phyloP scores from a whole-genome alignment of 495 filamentous ascomycete genomes.

The Gamarada debralockiae region DNA sequence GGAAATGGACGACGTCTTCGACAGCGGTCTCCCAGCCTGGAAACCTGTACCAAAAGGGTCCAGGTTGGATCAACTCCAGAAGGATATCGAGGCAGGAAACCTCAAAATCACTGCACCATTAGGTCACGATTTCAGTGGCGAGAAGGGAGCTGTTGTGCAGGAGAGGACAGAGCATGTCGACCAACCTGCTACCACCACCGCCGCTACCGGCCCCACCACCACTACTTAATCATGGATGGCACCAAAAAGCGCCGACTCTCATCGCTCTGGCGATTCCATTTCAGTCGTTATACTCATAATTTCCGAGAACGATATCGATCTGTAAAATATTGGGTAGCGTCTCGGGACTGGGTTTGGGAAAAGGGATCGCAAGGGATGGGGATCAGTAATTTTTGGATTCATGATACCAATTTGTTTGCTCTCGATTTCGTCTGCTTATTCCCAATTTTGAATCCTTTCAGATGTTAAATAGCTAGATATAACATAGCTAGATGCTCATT shows the following conservation, averaged over 20 bases:
- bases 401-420: slow-evolving; percentile 12
- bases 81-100: slow-evolving; percentile 42
- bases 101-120: slow-evolving; percentile 14
- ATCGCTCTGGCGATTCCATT: too few species aligned
- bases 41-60: slow-evolving; percentile 35
- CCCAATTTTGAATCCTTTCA: background rate
- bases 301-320: background rate
- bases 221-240: background rate
- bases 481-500: background rate
- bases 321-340: background rate
- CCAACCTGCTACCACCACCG: background rate
- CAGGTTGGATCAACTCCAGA: slow-evolving; percentile 43
- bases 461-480: background rate
- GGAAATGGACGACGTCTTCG: slow-evolving; percentile 40
- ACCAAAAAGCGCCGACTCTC: too few species aligned
- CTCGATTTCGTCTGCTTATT: background rate
- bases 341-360: slow-evolving; percentile 1
- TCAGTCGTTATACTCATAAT: slow-evolving; percentile 3
- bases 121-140: too few species aligned
- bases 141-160: background rate
- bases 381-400: background rate
- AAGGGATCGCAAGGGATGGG: background rate
- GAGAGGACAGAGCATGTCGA: background rate
- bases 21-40: slow-evolving; percentile 47
- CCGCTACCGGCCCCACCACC: too few species aligned